These are phyloP conservation scores for Pichia californica DNA, from an alignment of 805 yeast genomes.

Conservation along the genomic window DNA sequence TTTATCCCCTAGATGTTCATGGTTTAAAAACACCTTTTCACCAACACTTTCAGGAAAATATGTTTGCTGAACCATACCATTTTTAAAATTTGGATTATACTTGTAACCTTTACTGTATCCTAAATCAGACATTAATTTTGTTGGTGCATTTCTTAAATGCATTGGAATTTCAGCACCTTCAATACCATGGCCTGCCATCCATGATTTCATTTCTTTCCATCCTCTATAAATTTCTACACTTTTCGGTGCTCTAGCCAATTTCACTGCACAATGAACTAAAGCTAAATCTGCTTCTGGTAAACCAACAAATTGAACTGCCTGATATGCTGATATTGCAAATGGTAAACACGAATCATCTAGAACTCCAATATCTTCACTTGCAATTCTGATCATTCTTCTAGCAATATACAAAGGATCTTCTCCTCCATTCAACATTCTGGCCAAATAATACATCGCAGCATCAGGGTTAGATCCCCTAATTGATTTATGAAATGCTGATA, in stretches of 20 bases:
- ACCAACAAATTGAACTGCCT: constrained; percentile 84
- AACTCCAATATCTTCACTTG: constrained; percentile 90
- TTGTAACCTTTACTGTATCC: constrained; percentile 84
- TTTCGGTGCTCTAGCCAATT: constrained; percentile 78
- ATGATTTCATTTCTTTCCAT: constrained; percentile 57
- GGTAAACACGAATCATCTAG: constrained; percentile 80
- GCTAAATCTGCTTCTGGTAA: constrained; percentile 91
- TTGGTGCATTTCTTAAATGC: constrained; percentile 93
- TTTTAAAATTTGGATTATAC: constrained; percentile 74
- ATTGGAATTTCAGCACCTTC: constrained; percentile 64
- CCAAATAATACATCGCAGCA: constrained; percentile 83
- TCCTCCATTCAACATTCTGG: constrained; percentile 86
- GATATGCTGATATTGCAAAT: constrained; percentile 78
- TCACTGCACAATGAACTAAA: constrained; percentile 89
- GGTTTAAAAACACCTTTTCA: constrained; percentile 44
- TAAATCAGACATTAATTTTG: constrained; percentile 77
- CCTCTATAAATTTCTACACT: constrained; percentile 84
- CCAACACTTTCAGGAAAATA: constrained; percentile 64
- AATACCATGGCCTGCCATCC: constrained; percentile 52
- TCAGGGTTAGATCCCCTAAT: constrained; percentile 85
- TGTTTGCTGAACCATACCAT: constrained; percentile 68
- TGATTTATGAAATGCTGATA: constrained; percentile 91
- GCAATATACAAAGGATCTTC: constrained; percentile 90
- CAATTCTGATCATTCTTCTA: constrained; percentile 87
- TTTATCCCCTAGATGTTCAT: constrained; percentile 47